Evolutionary conservation across 768 basidiomycete genomes (phyloP), one percentile per base, ranked within the genome.

Genomic region (Clathrus columnatus): DNA sequence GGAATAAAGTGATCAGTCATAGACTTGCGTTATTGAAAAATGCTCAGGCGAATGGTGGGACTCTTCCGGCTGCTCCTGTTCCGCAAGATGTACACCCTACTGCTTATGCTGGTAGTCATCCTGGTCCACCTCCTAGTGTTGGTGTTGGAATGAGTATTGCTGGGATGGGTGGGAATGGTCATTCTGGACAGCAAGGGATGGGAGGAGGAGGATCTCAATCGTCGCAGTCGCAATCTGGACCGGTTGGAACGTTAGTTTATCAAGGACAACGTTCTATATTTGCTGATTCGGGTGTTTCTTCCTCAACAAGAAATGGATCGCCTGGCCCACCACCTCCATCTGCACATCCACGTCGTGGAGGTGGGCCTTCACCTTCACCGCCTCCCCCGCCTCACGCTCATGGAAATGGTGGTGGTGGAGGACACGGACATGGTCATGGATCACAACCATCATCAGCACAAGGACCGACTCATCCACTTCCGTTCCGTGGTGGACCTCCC

Each of bases 81-180:
- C 93, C 94, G 5, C 89, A 94, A 61, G 94, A 97, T 62, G 94
- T 97, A 0, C 94, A 97, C 63, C 94, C 94, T 1, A 95, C 91
- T 2, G 91, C 91, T 4, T 97, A 96, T 62, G 88, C 90, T 0
- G 60, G 82, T 58, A 78, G 84, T 0, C 80, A 85, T 21, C 79
- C 84, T 1, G 85, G 84, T 11, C 85, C 87, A 24, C 80, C 69
- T 2, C 61, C 81, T 1, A 30, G 46, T 47, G 21, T 21, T 0
- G 54, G 54, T 29, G 44, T 29, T 27, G 45, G 51, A 8, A 26
- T 29, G 20, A n/a, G 36, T 7, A 16, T 32, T 11, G 36, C 14
- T 4, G n/a, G 36, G 11, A 36, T 11, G 11, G n/a, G n/a, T 36
- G 36, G 36, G 36, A 36, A 36, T 36, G 36, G 36, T 5, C 36